Evolutionary conservation across 164 flowering plant species (phyloP), one percentile per base, ranked within the genome.

Genomic region (Stephania japonica): DNA sequence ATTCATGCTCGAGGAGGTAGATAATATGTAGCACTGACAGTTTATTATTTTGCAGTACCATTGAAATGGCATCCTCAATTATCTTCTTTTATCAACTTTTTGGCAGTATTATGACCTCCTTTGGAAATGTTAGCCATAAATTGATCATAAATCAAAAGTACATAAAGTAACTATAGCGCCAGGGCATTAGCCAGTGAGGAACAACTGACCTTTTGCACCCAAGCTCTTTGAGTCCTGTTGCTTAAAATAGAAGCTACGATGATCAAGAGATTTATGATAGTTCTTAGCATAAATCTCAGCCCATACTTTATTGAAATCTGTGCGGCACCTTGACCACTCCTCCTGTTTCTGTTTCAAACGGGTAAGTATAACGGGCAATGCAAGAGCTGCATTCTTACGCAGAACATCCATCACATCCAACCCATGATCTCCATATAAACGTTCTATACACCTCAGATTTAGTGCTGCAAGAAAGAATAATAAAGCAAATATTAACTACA

Each of bases 321-420:
- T 65, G 75, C 97, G 96, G 68, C 99, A 93, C 83, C 87, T 87
- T 25, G 91, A 84, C 99, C 98, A 95, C 79, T 95, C 99, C 74
- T 95, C 98, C 77, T 91, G 97, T 80, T 95, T 95, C 84, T 95
- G 99, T 86, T 93, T 95, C 84, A 95, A 78, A 16, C 99, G 93
- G 32, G 91, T 87, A 75, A 90, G 80, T 80, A 95, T 90, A 38
- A 95, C 93, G 50, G 99, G 98, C 79, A 95, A 82, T 67, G 97
- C 94, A 76, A 87, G 86, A 79, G 81, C 75, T 43, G 97, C 85
- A 84, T 95, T 95, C 85, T 88, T 93, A 69, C 87, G 87, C 61
- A 95, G 77, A 63, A 93, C 92, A 77, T 93, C 98, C 91, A 93
- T 82, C 79, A 95, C 99, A 84, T 95, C 98, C 81, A 90, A 85